phyloP scores from a whole-genome alignment of 129 eudicot species.

The Tagetes erecta region DNA sequence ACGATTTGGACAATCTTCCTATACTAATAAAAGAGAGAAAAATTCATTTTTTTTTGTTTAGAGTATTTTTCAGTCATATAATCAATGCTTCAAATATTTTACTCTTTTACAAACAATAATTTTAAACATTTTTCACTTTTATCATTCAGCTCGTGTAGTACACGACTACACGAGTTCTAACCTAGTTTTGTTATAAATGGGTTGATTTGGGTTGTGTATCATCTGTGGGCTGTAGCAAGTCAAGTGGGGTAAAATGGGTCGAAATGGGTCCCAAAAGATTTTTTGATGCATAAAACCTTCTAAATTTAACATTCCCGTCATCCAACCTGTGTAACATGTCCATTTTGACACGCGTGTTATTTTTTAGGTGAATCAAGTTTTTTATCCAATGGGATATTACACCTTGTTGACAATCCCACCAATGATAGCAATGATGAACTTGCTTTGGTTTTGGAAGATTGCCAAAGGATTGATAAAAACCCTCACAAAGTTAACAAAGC shows the following conservation, averaged over 20 bases:
- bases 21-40: too few species aligned
- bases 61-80: too few species aligned
- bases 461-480: slow-evolving; percentile 81
- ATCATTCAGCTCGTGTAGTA: too few species aligned
- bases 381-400: slow-evolving; percentile 63
- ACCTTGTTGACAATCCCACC: slow-evolving; percentile 60
- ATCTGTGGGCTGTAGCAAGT: neutral
- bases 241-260: neutral
- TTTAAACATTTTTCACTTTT: too few species aligned
- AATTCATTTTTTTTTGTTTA: too few species aligned
- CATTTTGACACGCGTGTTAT: neutral
- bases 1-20: neutral
- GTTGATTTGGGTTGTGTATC: neutral
- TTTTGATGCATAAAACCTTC: neutral
- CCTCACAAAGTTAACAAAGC: slow-evolving; percentile 48
- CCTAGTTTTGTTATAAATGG: neutral
- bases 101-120: too few species aligned
- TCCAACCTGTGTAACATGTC: neutral
- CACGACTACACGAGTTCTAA: too few species aligned
- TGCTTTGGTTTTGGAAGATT: slow-evolving; percentile 90
- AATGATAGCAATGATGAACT: slow-evolving; percentile 58
- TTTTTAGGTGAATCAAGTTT: slow-evolving; percentile 64
- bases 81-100: too few species aligned
- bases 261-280: neutral
- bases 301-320: neutral